Conservation (phyloP, 257 asterid species). For the Nicotiana tabacum region DNA sequence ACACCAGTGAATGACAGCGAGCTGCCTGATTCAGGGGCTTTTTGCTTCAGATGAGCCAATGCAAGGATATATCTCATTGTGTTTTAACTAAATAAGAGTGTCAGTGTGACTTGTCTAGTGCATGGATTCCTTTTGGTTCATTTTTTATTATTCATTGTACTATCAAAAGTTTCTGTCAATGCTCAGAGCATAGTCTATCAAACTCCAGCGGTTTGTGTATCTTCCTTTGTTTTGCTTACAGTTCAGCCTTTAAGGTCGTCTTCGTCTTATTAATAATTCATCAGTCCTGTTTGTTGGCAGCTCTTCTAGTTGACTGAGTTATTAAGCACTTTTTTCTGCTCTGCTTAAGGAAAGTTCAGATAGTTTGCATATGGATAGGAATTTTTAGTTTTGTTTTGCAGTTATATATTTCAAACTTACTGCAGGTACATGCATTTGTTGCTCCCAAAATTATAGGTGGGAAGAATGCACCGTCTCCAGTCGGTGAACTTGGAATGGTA, state of each 20-base stretch:
- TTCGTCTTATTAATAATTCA: not conserved
- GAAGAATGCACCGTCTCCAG: slow-evolving; percentile 86
- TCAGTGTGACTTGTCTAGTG: not conserved
- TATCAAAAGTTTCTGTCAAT: not conserved
- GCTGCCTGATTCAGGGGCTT: not conserved
- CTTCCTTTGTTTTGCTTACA: not conserved
- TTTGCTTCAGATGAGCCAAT: not conserved
- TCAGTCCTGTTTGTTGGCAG: not conserved
- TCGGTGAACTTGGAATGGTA: slow-evolving; percentile 99
- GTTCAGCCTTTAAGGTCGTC: not conserved
- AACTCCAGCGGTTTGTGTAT: not conserved
- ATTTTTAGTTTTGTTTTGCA: not conserved
- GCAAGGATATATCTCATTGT: not conserved
- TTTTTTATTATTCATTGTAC: not conserved
- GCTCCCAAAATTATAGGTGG: slow-evolving; percentile 99
- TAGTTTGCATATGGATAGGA: not conserved
- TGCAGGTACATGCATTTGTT: slow-evolving; percentile 88
- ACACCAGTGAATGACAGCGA: not conserved
- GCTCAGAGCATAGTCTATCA: not conserved
- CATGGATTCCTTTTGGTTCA: not conserved
- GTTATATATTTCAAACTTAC: slow-evolving; percentile 2
- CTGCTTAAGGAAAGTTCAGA: not conserved
- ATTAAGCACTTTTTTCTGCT: not conserved
- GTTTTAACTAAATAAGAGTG: not conserved
- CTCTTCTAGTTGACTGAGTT: not conserved